Percentiles rank a stretch among this genome's conserved stretches.
Evolutionary conservation across 306 rosid species (phyloP).

Genomic region (Begonia fuchsioides): DNA sequence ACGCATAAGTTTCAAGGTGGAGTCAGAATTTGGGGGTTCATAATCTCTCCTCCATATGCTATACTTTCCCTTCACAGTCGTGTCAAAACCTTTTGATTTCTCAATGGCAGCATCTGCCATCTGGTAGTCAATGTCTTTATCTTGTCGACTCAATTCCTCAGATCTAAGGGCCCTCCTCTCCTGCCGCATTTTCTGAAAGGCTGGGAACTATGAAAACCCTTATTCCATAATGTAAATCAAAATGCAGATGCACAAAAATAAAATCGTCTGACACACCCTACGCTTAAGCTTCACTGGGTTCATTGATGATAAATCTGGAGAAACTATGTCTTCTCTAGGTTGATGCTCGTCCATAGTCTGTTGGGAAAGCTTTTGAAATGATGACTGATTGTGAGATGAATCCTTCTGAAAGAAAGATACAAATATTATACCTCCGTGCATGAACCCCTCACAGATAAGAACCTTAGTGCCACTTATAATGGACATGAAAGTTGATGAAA

Average conservation of each 20-base stretch:
- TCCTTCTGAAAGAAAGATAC: conserved; percentile 30
- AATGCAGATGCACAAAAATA: conserved; percentile 5
- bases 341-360: conserved; percentile 25
- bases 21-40: conserved; percentile 79
- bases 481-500: conserved; percentile 2
- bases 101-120: conserved; percentile 63
- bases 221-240: conserved; percentile 9
- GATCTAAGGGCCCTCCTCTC: conserved; percentile 70
- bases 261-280: conserved; percentile 31
- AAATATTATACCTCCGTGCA: conserved; percentile 12
- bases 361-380: conserved; percentile 24
- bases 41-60: conserved; percentile 92
- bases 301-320: conserved; percentile 28
- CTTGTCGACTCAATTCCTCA: conserved; percentile 39
- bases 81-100: conserved; percentile 41
- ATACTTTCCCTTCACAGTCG: conserved; percentile 59
- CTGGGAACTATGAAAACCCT: conserved; percentile 12
- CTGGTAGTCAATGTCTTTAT: conserved; percentile 49
- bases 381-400: conserved; percentile 23
- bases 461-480: conserved; percentile 8
- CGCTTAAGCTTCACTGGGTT: conserved; percentile 81
- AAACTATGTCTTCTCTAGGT: conserved; percentile 33
- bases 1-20: conserved; percentile 80
- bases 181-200: conserved; percentile 51
- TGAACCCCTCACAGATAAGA: conserved; percentile 2